phyloP scores from a whole-genome alignment of 2,329 filamentous ascomycete genomes.

The Tolypocladium sp. region DNA sequence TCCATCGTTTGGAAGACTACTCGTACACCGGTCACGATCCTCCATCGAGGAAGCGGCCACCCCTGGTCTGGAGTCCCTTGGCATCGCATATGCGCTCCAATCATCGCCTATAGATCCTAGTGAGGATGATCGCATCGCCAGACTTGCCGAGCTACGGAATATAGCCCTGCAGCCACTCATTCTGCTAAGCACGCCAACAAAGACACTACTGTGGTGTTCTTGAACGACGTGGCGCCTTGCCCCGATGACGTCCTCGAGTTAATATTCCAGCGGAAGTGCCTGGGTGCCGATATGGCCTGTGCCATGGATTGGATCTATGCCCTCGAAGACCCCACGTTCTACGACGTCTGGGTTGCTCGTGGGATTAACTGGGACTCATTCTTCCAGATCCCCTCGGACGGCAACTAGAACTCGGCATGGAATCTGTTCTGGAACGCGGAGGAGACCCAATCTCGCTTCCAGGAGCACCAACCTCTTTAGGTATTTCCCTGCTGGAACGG shows the following conservation, averaged over 20 bases:
- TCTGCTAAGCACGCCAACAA: no score
- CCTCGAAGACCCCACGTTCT: constrained; percentile 38
- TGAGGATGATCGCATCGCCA: no score
- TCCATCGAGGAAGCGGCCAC: no score
- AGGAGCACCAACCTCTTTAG: constrained; percentile 38
- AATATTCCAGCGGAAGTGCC: constrained; percentile 33
- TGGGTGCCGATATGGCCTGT: constrained; percentile 46
- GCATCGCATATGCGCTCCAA: no score
- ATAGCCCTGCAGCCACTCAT: no score
- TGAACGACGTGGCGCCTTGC: constrained; percentile 46
- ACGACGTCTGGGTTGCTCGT: constrained; percentile 48
- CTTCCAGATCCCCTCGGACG: constrained; percentile 41
- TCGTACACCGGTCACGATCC: no score
- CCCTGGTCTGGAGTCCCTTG: no score
- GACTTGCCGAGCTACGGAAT: no score
- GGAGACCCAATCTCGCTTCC: constrained; percentile 21
- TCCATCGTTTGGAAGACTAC: no score
- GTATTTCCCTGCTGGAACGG: constrained; percentile 56
- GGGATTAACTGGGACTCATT: constrained; percentile 44
- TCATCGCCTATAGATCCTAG: no score
- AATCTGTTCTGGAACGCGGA: constrained; percentile 44
- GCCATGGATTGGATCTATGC: constrained; percentile 48
- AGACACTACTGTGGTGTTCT: constrained; percentile 37
- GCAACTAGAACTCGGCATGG: constrained; percentile 38
- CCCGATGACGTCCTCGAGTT: constrained; percentile 49